Percentiles rank a stretch among this genome's conserved stretches.
Conservation (phyloP, 2,329 filamentous ascomycete genomes). For the Dactylellina leptospora region DNA sequence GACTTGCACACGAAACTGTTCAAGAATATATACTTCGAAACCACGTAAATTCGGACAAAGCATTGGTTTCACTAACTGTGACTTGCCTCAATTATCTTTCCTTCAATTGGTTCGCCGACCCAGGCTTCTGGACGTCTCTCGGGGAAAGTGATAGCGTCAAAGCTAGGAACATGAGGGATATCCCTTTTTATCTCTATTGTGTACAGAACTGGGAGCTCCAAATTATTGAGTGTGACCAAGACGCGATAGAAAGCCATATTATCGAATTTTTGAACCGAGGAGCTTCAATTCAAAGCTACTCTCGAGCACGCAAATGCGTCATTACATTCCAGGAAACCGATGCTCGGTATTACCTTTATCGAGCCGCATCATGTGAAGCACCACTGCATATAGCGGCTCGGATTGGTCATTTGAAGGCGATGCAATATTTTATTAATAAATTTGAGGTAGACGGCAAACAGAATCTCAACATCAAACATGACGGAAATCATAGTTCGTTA, state of each 20-base stretch:
- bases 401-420: not conserved
- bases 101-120: not conserved
- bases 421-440: slow-evolving; percentile 13
- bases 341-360: not conserved
- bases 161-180: not conserved
- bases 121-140: not conserved
- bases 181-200: not conserved
- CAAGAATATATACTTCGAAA: not conserved
- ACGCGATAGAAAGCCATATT: not conserved
- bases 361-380: not conserved
- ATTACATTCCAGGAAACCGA: not conserved
- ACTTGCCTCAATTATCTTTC: not conserved
- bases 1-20: not conserved
- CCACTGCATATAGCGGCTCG: slow-evolving; percentile 24
- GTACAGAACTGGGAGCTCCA: not conserved
- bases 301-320: not conserved
- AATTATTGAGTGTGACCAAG: not conserved
- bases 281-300: not conserved
- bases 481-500: not conserved
- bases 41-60: not conserved
- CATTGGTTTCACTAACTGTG: not conserved
- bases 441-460: not conserved
- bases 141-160: not conserved
- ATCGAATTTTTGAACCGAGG: not conserved
- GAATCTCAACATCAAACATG: not conserved